Evolutionary conservation across 2,329 filamentous ascomycete genomes (phyloP), one percentile per base, ranked within the genome.

Genomic region (Ceratocystis huliohia): DNA sequence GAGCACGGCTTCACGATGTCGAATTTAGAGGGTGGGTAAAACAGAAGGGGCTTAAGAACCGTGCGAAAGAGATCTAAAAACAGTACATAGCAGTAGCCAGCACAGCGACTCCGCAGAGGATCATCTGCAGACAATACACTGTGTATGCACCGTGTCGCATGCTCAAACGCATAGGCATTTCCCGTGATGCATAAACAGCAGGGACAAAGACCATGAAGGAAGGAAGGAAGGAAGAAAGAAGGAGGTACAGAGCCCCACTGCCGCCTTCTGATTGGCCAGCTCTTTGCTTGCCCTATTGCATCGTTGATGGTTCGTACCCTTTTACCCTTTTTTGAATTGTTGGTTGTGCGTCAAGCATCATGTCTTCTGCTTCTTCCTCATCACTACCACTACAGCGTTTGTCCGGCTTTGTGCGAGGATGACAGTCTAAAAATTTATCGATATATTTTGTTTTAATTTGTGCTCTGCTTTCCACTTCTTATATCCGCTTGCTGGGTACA

Each of bases 1-100:
- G 17, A 59, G 53, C 53, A 59, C 53, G 53, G 53, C 53, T 59
- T 59, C 53, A 59, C 28, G 53, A 59, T 33, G 53, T 59, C 53
- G 7, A 59, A 59, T 59, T 59, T 59, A 59, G 53, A 59, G 28
- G 8, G 44, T 1, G 41, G 20, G 4, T 15, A 45, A 22, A 62
- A 62, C 33, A 62, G 4, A 45, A 15, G 41, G 22, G 30, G 30
- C 33, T 15, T 4, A 13, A 45, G 22, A 25, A 2, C 41, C 33
- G 44, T 44, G 22, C 53, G 37, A 53, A 15, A 25, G 22, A 53
- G 22, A n/a, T 25, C 48, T 28, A 25, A 25, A 8, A 15, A 59
- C 53, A 20, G 53, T 59, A 30, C 15, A 30, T 3, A 10, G 33
- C 53, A 20, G 53, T 59, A 20, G 1, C 5, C 28, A 30, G 6